phyloP scores from a whole-genome alignment of 495 filamentous ascomycete genomes.

The Xylaria cubensis region DNA sequence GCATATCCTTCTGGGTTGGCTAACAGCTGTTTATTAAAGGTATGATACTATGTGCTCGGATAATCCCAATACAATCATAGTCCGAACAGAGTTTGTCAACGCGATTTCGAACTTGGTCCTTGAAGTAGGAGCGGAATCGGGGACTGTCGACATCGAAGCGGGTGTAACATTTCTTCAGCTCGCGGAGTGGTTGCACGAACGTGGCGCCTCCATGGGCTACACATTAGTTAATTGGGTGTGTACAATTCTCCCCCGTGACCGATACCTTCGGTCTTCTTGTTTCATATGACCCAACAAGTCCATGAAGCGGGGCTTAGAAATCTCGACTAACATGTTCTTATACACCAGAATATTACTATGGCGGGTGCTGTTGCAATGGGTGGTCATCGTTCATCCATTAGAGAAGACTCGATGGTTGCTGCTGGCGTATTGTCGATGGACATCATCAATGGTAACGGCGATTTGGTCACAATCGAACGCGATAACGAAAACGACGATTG shows the following conservation, averaged over 20 bases:
- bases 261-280: too few species aligned
- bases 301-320: too few species aligned
- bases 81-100: constrained; percentile 54
- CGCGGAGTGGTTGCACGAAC: constrained; percentile 53
- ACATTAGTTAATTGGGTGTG: constrained; percentile 53
- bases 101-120: constrained; percentile 49
- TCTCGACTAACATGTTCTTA: too few species aligned
- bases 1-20: neutral
- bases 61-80: constrained; percentile 48
- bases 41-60: constrained; percentile 60
- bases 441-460: constrained; percentile 54
- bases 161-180: constrained; percentile 60
- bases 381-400: constrained; percentile 53
- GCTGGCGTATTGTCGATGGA: constrained; percentile 55
- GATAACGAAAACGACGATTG: constrained; percentile 52
- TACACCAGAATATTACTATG: constrained; percentile 53
- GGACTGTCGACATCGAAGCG: constrained; percentile 54
- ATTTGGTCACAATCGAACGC: constrained; percentile 47
- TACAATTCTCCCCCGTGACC: too few species aligned
- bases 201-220: constrained; percentile 54
- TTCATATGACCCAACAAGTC: too few species aligned
- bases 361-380: constrained; percentile 59
- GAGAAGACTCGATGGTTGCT: constrained; percentile 59
- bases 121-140: constrained; percentile 40
- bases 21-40: constrained; percentile 24